phyloP scores from a whole-genome alignment of 805 yeast genomes.

The Yamadazyma scolyti region DNA sequence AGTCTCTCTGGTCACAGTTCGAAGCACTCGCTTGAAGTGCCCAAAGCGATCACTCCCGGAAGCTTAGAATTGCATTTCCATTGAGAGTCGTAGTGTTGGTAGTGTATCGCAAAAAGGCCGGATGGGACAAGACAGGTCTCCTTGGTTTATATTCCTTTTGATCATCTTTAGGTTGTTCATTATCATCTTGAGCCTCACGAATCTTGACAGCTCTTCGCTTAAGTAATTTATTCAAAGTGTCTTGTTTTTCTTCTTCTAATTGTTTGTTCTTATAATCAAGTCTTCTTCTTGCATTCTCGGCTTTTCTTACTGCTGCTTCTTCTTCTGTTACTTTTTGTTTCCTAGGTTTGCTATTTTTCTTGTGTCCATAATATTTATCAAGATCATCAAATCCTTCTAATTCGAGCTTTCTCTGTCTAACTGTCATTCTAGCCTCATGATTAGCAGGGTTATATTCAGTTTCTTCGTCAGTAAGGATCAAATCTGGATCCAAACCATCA shows the following conservation, averaged over 20 bases:
- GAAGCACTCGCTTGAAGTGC: too few relatives aligned
- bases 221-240: constrained; percentile 80
- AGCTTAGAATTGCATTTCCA: too few relatives aligned
- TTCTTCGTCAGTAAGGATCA: constrained; percentile 39
- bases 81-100: too few relatives aligned
- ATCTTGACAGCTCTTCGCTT: constrained; percentile 80
- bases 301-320: constrained; percentile 73
- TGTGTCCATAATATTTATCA: constrained; percentile 32
- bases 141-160: constrained; percentile 28
- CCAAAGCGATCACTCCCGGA: too few relatives aligned
- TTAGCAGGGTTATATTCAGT: constrained; percentile 42
- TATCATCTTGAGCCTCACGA: constrained; percentile 37
- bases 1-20: too few relatives aligned
- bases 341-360: constrained; percentile 46
- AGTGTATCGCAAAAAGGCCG: constrained; percentile 42
- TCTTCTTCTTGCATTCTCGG: constrained; percentile 86
- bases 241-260: constrained; percentile 88
- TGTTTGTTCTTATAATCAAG: constrained; percentile 79
- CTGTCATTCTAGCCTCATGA: constrained; percentile 51
- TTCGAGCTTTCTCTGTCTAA: constrained; percentile 43
- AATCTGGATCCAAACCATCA: constrained; percentile 31
- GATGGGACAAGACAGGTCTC: constrained; percentile 42
- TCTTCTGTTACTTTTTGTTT: constrained; percentile 62
- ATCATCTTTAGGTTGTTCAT: constrained; percentile 24
- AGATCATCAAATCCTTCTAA: constrained; percentile 24